Percentiles rank a stretch among this genome's conserved stretches.
These are phyloP conservation scores for Tricladium varicosporioides DNA, from an alignment of 2,329 filamentous ascomycete genomes.

Conservation along the genomic window DNA sequence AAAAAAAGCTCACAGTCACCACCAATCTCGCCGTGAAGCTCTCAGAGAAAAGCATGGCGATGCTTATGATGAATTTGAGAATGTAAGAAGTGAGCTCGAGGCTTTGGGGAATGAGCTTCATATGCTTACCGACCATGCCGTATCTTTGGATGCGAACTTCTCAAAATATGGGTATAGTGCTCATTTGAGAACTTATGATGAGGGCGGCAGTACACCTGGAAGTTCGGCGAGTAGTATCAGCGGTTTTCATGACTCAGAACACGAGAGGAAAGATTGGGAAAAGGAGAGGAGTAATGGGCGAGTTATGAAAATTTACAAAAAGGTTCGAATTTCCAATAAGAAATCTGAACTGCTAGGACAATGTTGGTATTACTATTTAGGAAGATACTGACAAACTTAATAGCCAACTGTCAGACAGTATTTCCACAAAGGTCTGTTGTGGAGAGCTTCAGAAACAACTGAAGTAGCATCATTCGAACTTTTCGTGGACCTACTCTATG, in stretches of 20 bases:
- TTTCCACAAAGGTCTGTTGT: conserved; percentile 63
- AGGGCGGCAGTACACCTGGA: conserved; percentile 16
- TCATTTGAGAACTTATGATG: conserved; percentile 49
- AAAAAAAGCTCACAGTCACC: conserved; percentile 49
- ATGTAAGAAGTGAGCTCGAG: conserved; percentile 51
- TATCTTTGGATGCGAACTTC: conserved; percentile 59
- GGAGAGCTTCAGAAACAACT: conserved; percentile 57
- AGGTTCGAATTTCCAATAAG: conserved; percentile 24
- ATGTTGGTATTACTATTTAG: too few species aligned
- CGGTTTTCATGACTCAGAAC: conserved; percentile 25
- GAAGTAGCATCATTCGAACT: conserved; percentile 63
- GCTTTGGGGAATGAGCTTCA: conserved; percentile 52
- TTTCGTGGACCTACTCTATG: conserved; percentile 61
- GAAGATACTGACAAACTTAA: conserved; percentile 8
- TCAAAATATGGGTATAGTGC: conserved; percentile 62
- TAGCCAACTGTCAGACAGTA: conserved; percentile 60
- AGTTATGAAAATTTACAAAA: conserved; percentile 56
- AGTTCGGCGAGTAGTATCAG: conserved; percentile 23
- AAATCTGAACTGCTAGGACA: too few species aligned
- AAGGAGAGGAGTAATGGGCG: conserved; percentile 36
- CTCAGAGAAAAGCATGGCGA: conserved; percentile 49
- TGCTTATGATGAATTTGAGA: conserved; percentile 55
- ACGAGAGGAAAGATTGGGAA: conserved; percentile 39
- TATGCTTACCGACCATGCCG: conserved; percentile 50
- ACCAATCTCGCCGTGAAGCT: conserved; percentile 45